phyloP scores from a whole-genome alignment of 352 stramenopile species.

The Globisporangium middletonii region DNA sequence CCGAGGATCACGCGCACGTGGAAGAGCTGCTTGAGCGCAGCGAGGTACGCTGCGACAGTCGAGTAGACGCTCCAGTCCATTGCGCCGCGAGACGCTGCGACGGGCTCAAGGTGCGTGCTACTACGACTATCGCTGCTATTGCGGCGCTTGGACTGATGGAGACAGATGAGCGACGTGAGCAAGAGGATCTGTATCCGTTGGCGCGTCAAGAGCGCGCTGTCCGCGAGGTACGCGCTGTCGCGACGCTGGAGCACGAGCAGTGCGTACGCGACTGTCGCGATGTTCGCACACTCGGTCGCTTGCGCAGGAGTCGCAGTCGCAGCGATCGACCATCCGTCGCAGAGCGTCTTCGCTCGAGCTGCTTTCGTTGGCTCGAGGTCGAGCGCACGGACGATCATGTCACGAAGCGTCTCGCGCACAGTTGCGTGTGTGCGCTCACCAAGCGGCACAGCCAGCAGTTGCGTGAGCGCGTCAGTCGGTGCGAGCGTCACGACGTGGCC shows the following conservation, averaged over 20 bases:
- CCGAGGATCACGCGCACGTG: constrained; percentile 47
- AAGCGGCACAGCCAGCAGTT: constrained; percentile 27
- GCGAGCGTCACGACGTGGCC: constrained; percentile 18
- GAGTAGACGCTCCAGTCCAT: constrained; percentile 51
- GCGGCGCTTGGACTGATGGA: neutral
- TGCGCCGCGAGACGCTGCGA: constrained; percentile 22
- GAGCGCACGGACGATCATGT: constrained; percentile 40
- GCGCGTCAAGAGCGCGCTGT: constrained; percentile 27
- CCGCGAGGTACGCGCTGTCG: constrained; percentile 27
- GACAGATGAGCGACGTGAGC: constrained; percentile 45
- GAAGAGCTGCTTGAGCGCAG: constrained; percentile 49
- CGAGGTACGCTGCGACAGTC: constrained; percentile 36
- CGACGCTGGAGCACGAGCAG: constrained; percentile 49
- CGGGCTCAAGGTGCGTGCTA: neutral
- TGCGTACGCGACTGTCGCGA: constrained; percentile 51
- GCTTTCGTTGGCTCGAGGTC: constrained; percentile 22
- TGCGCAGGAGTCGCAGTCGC: constrained; percentile 18
- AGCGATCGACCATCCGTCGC: constrained; percentile 1
- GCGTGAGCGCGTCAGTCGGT: constrained; percentile 20
- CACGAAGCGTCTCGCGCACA: constrained; percentile 36
- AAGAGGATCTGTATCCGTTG: constrained; percentile 46
- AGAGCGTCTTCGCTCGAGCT: constrained; percentile 14
- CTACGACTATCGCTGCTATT: neutral
- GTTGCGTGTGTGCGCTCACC: constrained; percentile 19
- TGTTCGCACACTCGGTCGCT: constrained; percentile 24